Base-by-base conservation (phyloP, 495 filamentous ascomycete genomes). In the Lindgomyces ingoldianus region DNA sequence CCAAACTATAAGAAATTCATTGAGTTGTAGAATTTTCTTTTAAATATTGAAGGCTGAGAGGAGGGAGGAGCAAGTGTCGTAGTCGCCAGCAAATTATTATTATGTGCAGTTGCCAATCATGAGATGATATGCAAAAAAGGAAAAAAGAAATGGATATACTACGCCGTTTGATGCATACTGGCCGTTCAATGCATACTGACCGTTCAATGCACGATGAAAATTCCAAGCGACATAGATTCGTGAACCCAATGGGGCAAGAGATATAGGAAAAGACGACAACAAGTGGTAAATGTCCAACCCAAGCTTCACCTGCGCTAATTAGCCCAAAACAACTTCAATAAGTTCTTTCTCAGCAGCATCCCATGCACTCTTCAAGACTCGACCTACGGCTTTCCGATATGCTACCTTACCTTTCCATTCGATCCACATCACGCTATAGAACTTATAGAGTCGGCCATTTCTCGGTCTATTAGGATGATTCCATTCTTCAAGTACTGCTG, bases 391-490 rank as follows among this genome's bases (percentile, higher is more conserved):
- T 18, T 55, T 55, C 14, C 64, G 46, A 48, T 67, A 67, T 21
- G 64, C 64, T 3, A 67, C 44, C 1, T 57, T 57, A 29, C 53
- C 48, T 19, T 30, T 52, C 64, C 64, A 60, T 21, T 67, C 57
- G 24, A 67, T 56, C 64, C 64, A 67, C 2, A 67, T 12, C 8
- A 67, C 57, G 39, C 62, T 50, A 27, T 60, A 67, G 22, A 29
- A 67, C 29, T 62, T 39, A 25, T 60, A 67, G 2, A 46, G 22
- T 16, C 22, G 12, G 4, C 27, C 52, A 25, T 58, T n/a, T 22
- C 44, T 4, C 18, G 21, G 44, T 24, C 44, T 61, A 4, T n/a
- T 61, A 12, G 10, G 46, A 30, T 29, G 11, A 6, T 18, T 44
- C 14, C 29, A 16, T 36, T 16, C 24, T 33, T 16, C 18, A 36